Evolutionary conservation across 2,329 filamentous ascomycete species (phyloP).

Genomic region (Ophiostoma himal-ulmi): DNA sequence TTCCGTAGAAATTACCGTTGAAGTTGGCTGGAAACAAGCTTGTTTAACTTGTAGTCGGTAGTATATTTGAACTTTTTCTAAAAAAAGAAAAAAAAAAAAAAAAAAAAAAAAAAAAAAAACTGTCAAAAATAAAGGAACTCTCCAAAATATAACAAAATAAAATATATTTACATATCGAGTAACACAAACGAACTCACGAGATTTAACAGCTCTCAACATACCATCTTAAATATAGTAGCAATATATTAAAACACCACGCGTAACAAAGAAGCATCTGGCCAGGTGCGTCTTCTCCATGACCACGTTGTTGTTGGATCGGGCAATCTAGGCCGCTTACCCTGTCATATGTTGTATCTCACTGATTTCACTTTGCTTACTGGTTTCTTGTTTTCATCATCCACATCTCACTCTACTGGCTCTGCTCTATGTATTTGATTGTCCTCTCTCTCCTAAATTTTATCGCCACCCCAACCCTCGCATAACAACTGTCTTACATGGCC

Average conservation of each 20-base stretch:
- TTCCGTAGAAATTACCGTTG: neutral
- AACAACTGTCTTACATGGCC: conserved; percentile 12
- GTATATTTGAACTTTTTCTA: too few species aligned
- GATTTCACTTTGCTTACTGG: neutral
- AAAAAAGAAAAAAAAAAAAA: too few species aligned
- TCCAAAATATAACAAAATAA: too few species aligned
- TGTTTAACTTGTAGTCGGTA: too few species aligned
- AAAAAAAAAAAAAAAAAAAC: too few species aligned
- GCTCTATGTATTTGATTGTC: neutral
- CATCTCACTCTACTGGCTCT: neutral
- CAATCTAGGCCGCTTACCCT: neutral
- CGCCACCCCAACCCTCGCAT: neutral
- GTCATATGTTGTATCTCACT: neutral
- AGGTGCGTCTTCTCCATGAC: conserved; percentile 4
- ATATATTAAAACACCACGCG: neutral
- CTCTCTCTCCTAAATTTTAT: neutral
- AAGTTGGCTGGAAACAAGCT: too few species aligned
- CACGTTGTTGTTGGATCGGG: conserved; percentile 4
- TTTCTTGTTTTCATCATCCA: neutral
- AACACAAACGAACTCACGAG: too few species aligned
- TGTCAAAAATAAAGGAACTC: too few species aligned
- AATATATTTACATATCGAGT: too few species aligned
- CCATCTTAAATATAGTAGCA: too few species aligned
- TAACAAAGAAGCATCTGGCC: neutral
- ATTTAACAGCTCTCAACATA: too few species aligned